A percentile compares a stretch with the other conserved stretches of the same genome.
These are phyloP conservation scores for Botrytis squamosa DNA, from an alignment of 2,329 filamentous ascomycete species.

Conservation along the genomic window DNA sequence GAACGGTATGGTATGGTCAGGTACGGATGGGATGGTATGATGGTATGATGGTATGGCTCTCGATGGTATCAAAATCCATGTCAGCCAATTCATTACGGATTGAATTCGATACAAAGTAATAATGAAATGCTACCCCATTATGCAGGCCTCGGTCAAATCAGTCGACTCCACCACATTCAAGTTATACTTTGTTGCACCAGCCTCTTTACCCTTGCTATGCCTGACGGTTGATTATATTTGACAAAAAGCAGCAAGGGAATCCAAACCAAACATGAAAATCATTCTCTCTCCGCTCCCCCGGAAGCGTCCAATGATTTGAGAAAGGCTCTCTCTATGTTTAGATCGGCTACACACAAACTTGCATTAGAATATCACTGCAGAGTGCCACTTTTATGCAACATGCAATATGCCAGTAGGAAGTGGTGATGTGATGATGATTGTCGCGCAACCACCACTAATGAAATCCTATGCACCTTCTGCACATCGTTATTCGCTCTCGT, in stretches of 20 bases:
- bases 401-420: slow-evolving; percentile 1
- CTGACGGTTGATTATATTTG: not conserved
- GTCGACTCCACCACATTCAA: not conserved
- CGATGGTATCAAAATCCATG: not conserved
- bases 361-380: not conserved
- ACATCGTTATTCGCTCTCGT: not conserved
- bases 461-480: not conserved
- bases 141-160: slow-evolving; percentile 15
- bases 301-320: not conserved
- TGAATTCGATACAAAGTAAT: slow-evolving; percentile 3
- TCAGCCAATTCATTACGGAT: not conserved
- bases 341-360: slow-evolving; percentile 12
- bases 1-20: not conserved
- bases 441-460: not conserved
- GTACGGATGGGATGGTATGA: not conserved
- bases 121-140: slow-evolving; percentile 8
- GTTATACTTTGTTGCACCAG: slow-evolving; percentile 1
- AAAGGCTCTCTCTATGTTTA: slow-evolving; percentile 19
- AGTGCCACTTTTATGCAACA: slow-evolving; percentile 21
- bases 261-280: not conserved
- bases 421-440: not conserved
- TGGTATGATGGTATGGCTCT: not conserved
- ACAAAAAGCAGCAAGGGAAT: slow-evolving; percentile 22
- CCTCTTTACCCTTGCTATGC: not conserved
- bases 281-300: not conserved